phyloP scores from a whole-genome alignment of 1,284 basidiomycete genomes.

The Ustilago hordei region DNA sequence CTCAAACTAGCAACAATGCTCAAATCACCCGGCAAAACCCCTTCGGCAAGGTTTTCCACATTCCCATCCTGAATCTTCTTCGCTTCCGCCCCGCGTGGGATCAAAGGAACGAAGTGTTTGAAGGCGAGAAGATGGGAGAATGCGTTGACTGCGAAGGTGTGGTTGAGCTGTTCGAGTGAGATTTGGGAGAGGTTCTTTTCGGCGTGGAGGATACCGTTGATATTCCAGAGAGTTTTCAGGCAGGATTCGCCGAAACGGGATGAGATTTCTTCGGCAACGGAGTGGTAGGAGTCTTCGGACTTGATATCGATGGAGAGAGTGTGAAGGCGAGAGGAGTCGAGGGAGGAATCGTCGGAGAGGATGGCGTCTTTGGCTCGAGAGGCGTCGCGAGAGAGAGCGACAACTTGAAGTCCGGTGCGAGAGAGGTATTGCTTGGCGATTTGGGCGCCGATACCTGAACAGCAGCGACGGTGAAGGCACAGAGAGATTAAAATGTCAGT shows the following conservation, averaged over 20 bases:
- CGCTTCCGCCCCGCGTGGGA: slow-evolving; percentile 66
- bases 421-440: slow-evolving; percentile 65
- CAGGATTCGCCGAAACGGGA: slow-evolving; percentile 69
- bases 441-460: slow-evolving; percentile 54
- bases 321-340: slow-evolving; percentile 66
- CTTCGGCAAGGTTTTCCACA: slow-evolving; percentile 61
- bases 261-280: slow-evolving; percentile 69
- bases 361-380: slow-evolving; percentile 65
- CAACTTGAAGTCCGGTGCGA: slow-evolving; percentile 70
- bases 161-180: slow-evolving; percentile 71
- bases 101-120: slow-evolving; percentile 73
- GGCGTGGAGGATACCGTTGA: slow-evolving; percentile 73
- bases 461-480: background rate
- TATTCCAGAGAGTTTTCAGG: slow-evolving; percentile 71
- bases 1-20: slow-evolving; percentile 72
- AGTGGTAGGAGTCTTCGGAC: slow-evolving; percentile 69
- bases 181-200: slow-evolving; percentile 76
- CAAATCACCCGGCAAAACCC: slow-evolving; percentile 64
- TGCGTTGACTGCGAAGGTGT: slow-evolving; percentile 72
- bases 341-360: slow-evolving; percentile 43
- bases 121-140: slow-evolving; percentile 72
- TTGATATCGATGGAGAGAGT: slow-evolving; percentile 71
- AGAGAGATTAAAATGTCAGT: background rate
- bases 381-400: slow-evolving; percentile 71
- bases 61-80: slow-evolving; percentile 44